These are phyloP conservation scores for Echria macrotheca DNA, from an alignment of 495 filamentous ascomycete genomes.

Conservation along the genomic window DNA sequence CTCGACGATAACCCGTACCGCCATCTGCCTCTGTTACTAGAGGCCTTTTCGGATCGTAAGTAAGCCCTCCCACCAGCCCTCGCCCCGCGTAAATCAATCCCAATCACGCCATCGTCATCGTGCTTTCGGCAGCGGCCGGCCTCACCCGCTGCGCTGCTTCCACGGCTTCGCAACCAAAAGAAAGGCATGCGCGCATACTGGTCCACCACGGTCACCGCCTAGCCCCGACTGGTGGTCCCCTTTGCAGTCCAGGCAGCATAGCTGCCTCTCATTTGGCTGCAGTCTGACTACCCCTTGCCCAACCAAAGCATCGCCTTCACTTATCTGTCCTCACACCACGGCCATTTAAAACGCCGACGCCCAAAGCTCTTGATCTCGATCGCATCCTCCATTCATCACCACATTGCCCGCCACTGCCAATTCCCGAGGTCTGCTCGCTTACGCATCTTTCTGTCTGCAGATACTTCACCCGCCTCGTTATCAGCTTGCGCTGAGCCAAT, in stretches of 20 bases:
- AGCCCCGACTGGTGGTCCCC: constrained; percentile 9
- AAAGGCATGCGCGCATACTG: constrained; percentile 16
- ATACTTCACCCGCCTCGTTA: constrained; percentile 7
- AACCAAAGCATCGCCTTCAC: constrained; percentile 8
- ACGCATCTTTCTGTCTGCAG: constrained; percentile 12
- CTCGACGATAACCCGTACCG: constrained; percentile 27
- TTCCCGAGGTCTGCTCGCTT: constrained; percentile 5
- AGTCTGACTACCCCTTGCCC: constrained; percentile 11
- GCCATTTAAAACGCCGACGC: constrained; percentile 15
- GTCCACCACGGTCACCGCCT: constrained; percentile 9
- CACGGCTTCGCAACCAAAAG: not conserved
- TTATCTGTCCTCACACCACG: constrained; percentile 30
- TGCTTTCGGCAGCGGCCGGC: not conserved
- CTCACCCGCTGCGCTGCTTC: not conserved
- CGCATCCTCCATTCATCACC: constrained; percentile 5
- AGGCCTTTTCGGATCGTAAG: constrained; percentile 26
- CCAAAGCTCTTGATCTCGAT: constrained; percentile 10
- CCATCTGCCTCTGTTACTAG: constrained; percentile 22
- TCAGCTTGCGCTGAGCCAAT: constrained; percentile 13
- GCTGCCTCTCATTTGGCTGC: constrained; percentile 6
- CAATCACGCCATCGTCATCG: constrained; percentile 19
- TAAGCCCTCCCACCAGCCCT: constrained; percentile 8
- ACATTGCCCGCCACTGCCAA: not conserved
- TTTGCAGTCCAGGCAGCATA: constrained; percentile 10
- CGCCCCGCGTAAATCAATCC: not conserved